These are phyloP conservation scores for Phytophthora aleatoria DNA, from an alignment of 352 stramenopile species.

Conservation along the genomic window DNA sequence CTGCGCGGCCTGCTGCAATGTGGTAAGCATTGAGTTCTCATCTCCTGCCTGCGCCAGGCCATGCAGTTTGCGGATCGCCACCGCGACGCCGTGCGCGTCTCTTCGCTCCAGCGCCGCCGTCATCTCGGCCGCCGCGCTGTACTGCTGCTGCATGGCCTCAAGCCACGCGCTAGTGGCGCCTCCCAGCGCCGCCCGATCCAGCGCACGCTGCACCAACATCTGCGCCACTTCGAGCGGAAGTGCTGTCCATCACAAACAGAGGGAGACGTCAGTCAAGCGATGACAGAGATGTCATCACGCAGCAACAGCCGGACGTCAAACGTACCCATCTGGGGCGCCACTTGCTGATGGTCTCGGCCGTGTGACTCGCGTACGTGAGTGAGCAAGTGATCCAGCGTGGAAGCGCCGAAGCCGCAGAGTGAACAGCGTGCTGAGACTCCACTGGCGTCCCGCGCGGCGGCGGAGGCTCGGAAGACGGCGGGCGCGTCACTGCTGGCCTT, in stretches of 20 bases:
- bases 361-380: conserved; percentile 56
- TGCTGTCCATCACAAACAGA: conserved; percentile 28
- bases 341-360: conserved; percentile 14
- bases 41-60: conserved; percentile 30
- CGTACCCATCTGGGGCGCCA: conserved; percentile 57
- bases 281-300: conserved; percentile 17
- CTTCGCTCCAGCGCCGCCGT: conserved; percentile 43
- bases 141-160: conserved; percentile 54
- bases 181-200: conserved; percentile 54
- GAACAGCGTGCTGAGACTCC: conserved; percentile 33
- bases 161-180: conserved; percentile 61
- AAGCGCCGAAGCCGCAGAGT: conserved; percentile 50
- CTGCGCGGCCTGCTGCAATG: conserved; percentile 51
- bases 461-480: conserved; percentile 22
- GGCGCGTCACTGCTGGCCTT: conserved; percentile 39
- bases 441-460: conserved; percentile 9
- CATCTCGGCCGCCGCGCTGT: conserved; percentile 41
- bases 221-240: conserved; percentile 61
- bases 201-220: conserved; percentile 56
- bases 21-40: conserved; percentile 34
- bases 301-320: conserved; percentile 8
- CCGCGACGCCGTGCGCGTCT: conserved; percentile 43
- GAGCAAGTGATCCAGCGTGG: conserved; percentile 54
- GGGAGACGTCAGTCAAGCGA: conserved; percentile 9
- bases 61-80: conserved; percentile 47